phyloP scores from a whole-genome alignment of 1,139 yeast species.

The Yamadazyma atmosphaerica region DNA sequence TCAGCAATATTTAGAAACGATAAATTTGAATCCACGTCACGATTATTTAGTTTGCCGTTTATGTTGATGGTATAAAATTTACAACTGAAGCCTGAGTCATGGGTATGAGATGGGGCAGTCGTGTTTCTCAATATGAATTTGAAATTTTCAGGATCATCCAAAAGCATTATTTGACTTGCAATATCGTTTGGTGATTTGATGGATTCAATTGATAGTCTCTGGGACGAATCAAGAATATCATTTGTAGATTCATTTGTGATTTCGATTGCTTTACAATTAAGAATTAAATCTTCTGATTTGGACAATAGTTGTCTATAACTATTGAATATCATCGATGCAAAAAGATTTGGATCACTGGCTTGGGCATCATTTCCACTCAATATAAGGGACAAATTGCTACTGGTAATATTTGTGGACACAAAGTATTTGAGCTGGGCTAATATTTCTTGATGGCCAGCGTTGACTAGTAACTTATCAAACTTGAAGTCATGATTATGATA shows the following conservation, averaged over 20 bases:
- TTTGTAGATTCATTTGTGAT: slow-evolving; percentile 4
- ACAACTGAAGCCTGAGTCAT: background rate
- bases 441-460: slow-evolving; percentile 3
- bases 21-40: background rate
- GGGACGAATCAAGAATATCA: slow-evolving; percentile 15
- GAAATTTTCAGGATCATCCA: slow-evolving; percentile 15
- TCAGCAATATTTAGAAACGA: slow-evolving; percentile 7
- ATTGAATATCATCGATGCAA: slow-evolving; percentile 9
- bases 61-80: slow-evolving; percentile 2
- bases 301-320: slow-evolving; percentile 13
- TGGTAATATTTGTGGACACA: slow-evolving; percentile 7
- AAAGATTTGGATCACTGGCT: slow-evolving; percentile 6
- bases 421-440: slow-evolving; percentile 12
- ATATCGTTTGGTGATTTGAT: slow-evolving; percentile 2
- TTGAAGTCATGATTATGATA: slow-evolving; percentile 9
- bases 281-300: slow-evolving; percentile 15
- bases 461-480: slow-evolving; percentile 23
- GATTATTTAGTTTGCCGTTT: background rate
- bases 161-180: slow-evolving; percentile 15
- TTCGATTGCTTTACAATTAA: slow-evolving; percentile 15
- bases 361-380: slow-evolving; percentile 13
- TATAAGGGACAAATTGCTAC: slow-evolving; percentile 8
- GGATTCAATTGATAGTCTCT: slow-evolving; percentile 2
- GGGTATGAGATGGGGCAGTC: background rate
- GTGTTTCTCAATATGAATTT: slow-evolving; percentile 9